phyloP scores from a whole-genome alignment of 305 asterid genomes.

The Solanum hybrid region DNA sequence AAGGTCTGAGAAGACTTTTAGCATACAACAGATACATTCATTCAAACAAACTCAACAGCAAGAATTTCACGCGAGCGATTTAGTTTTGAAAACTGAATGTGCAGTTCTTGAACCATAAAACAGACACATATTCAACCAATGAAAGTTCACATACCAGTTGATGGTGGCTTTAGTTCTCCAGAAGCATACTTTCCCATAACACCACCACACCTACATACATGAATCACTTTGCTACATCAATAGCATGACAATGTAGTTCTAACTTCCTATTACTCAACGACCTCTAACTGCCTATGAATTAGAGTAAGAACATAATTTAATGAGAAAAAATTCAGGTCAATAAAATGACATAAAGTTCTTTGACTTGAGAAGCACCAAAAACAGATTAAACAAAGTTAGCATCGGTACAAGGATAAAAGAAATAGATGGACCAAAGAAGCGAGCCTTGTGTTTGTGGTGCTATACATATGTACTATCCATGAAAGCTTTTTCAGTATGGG shows the following conservation, averaged over 20 bases:
- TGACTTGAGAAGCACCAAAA: constrained; percentile 8
- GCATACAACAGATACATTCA: not conserved
- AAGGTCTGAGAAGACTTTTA: not conserved
- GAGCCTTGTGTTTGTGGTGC: not conserved
- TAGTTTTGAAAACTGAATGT: not conserved
- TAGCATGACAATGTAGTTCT: constrained; percentile 4
- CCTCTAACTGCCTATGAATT: not conserved
- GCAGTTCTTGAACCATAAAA: constrained; percentile 1
- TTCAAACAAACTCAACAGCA: not conserved
- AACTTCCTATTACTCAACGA: not conserved
- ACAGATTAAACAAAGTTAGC: not conserved
- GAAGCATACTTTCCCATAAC: constrained; percentile 98
- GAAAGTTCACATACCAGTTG: constrained; percentile 51
- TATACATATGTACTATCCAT: not conserved
- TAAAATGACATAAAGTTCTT: not conserved
- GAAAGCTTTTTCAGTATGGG: not conserved
- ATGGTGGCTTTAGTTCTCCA: constrained; percentile 94
- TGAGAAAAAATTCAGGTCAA: not conserved
- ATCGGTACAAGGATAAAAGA: not conserved
- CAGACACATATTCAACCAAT: not conserved
- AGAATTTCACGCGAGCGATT: not conserved
- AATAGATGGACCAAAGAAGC: not conserved
- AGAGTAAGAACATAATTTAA: not conserved
- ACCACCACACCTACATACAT: constrained; percentile 81
- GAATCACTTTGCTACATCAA: not conserved